Base-by-base conservation (phyloP, 2,329 filamentous ascomycete genomes). In the Hypomyces perniciosus region DNA sequence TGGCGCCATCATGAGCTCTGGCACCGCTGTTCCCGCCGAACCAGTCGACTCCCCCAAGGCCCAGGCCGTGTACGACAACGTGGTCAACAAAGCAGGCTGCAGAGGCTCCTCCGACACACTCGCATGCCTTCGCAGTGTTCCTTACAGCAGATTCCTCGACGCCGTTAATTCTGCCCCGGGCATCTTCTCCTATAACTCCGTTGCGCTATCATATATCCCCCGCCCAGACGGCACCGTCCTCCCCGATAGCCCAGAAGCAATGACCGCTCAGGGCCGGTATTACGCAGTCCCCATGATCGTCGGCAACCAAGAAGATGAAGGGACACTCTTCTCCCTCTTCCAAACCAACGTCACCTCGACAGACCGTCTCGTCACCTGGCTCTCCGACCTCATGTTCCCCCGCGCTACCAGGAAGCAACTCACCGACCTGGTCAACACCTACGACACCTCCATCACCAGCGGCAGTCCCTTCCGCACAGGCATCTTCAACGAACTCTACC, bases 271-370 rank as follows among this genome's bases (percentile, higher is more conserved):
- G 0, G 81, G 83, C 10, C 74, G 74, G 5, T 76, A 75, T 52
- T 65, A 74, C 20, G 68, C 71, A 1, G 74, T 78, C 2, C 74
- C 75, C 34, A 72, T 74, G 68, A 77, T 78, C 56, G 77, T 86
- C 37, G 86, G 88, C 39, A 79, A 89, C 61, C 85, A 90, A 65
- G 86, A 91, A 70, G 88, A 92, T 61, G 87, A 92, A 66, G 86
- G 87, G 13, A 90, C 87, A 0, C 66, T 91, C 2, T 90, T 91
- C 62, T 74, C 83, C 5, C 72, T 91, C 33, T 84, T 85, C 64
- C 85, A 88, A 56, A 62, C 67, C 31, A 88, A 90, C 63, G 70
- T 91, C 46, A 86, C 80, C 8, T 85, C 76, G 1, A 80, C 75
- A 0, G 68, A 68, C 1, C 67, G 81, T 5, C 58, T 91, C 0